phyloP scores from a whole-genome alignment of 2,329 filamentous ascomycete species.

The Cytospora mali region DNA sequence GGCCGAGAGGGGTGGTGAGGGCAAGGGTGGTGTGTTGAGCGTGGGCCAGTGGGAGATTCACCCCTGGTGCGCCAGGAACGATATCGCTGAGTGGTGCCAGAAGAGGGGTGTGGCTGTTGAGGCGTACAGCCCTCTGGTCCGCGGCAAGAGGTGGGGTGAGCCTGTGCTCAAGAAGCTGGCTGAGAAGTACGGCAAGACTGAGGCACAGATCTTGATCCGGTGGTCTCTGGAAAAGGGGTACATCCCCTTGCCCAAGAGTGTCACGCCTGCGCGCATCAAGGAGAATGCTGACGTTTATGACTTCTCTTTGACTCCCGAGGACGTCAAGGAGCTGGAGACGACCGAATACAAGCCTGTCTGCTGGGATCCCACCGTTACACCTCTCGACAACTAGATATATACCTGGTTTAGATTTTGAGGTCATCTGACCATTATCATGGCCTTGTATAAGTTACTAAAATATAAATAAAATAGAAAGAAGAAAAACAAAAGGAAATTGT shows the following conservation, averaged over 20 bases:
- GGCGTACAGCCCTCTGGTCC: conserved; percentile 63
- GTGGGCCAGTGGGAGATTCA: conserved; percentile 91
- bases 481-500: neutral
- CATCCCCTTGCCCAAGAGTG: conserved; percentile 71
- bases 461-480: too few species aligned
- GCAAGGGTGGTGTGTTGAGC: conserved; percentile 72
- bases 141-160: conserved; percentile 72
- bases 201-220: conserved; percentile 76
- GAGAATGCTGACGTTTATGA: conserved; percentile 62
- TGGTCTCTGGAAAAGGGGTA: conserved; percentile 82
- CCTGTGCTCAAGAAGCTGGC: conserved; percentile 64
- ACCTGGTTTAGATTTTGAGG: neutral
- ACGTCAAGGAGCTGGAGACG: conserved; percentile 53
- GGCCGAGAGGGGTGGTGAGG: conserved; percentile 59
- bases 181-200: conserved; percentile 71
- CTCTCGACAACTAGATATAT: conserved; percentile 41
- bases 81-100: conserved; percentile 78
- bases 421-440: neutral
- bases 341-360: conserved; percentile 56
- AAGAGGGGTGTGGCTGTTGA: conserved; percentile 65
- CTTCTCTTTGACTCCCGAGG: conserved; percentile 57
- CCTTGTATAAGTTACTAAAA: too few species aligned
- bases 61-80: conserved; percentile 79
- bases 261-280: conserved; percentile 65
- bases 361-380: conserved; percentile 58